Conservation (phyloP, 768 basidiomycete species). For the Tephrocybe sp. region DNA sequence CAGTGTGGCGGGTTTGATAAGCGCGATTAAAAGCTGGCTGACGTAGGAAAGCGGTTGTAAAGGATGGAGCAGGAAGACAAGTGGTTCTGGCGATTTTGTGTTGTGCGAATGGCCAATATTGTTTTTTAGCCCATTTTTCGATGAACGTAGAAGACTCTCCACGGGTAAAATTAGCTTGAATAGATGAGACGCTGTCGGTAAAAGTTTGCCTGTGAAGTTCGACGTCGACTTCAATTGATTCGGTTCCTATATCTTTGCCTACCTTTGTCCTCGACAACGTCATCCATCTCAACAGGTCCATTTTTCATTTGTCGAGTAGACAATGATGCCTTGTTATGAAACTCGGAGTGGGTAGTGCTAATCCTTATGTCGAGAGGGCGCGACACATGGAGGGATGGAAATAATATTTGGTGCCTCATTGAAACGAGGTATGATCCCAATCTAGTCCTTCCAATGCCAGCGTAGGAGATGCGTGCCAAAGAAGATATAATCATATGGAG, state of each 20-base stretch:
- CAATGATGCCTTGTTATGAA: not conserved
- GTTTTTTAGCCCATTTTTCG: conserved; percentile 9
- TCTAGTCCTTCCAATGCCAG: no score
- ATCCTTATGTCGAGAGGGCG: no score
- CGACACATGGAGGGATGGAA: no score
- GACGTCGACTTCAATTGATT: not conserved
- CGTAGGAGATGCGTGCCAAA: no score
- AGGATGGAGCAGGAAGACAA: conserved; percentile 65
- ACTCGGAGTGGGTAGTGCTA: not conserved
- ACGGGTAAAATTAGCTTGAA: conserved; percentile 64
- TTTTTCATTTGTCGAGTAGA: not conserved
- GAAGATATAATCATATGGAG: no score
- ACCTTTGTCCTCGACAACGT: conserved; percentile 34
- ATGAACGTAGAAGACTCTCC: conserved; percentile 21
- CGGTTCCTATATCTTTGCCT: conserved; percentile 1
- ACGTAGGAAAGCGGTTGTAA: conserved; percentile 69
- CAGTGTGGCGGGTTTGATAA: conserved; percentile 31
- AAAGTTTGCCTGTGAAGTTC: conserved; percentile 46
- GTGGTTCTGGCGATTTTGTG: conserved; percentile 25
- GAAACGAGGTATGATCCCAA: no score
- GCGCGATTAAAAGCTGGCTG: conserved; percentile 50
- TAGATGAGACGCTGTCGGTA: conserved; percentile 60
- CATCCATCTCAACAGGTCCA: conserved; percentile 15
- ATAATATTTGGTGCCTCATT: no score
- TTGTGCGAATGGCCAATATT: conserved; percentile 2